Evolutionary conservation across 1,139 yeast genomes (phyloP).

Genomic region (Trichomonascaceae sp.): DNA sequence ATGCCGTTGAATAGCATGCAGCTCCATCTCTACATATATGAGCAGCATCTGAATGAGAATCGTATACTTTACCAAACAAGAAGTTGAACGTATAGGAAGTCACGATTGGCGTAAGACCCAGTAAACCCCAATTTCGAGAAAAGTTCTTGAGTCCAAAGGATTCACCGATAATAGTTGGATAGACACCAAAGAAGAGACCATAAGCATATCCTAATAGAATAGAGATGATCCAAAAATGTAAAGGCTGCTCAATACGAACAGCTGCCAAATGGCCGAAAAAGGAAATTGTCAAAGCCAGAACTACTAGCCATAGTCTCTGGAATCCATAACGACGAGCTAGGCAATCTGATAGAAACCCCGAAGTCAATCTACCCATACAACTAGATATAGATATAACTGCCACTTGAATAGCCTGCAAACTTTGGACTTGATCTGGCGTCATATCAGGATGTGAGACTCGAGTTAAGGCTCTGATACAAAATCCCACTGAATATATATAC

Average conservation of each 20-base stretch:
- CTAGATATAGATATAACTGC: constrained; percentile 59
- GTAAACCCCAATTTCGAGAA: constrained; percentile 72
- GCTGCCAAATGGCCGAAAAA: constrained; percentile 30
- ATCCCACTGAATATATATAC: constrained; percentile 67
- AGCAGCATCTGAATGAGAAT: constrained; percentile 24
- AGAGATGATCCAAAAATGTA: constrained; percentile 45
- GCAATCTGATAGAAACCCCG: constrained; percentile 60
- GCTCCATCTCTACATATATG: constrained; percentile 25
- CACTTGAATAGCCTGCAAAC: constrained; percentile 64
- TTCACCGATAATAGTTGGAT: constrained; percentile 71
- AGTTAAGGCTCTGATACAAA: constrained; percentile 48
- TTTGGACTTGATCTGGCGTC: constrained; percentile 25
- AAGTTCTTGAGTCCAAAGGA: constrained; percentile 62
- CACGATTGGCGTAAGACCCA: constrained; percentile 34
- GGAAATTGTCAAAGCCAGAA: constrained; percentile 41
- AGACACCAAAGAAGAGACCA: constrained; percentile 70
- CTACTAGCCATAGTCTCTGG: constrained; percentile 65
- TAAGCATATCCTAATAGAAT: constrained; percentile 59
- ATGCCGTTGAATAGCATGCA: constrained; percentile 25
- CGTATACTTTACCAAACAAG: constrained; percentile 33
- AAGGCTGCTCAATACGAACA: constrained; percentile 27
- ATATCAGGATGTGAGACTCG: constrained; percentile 32
- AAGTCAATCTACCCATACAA: constrained; percentile 55
- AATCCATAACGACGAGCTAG: constrained; percentile 45
- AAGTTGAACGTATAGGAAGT: constrained; percentile 30